phyloP scores from a whole-genome alignment of 192 early-diverging fungal genomes.

The Coemansia javaensis region DNA sequence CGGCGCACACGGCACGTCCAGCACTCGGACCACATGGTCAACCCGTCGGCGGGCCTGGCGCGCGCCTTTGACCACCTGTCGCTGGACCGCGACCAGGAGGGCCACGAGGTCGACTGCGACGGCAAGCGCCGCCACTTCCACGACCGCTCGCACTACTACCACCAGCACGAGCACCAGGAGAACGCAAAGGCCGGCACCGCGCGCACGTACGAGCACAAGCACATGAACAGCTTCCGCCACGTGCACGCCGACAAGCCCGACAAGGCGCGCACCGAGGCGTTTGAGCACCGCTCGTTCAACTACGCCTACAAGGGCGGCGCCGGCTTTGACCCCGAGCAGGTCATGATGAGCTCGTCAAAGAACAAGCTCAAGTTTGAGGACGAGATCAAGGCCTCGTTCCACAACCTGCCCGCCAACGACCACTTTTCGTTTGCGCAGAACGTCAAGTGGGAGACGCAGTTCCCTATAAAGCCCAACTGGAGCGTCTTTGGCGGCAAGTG shows the following conservation, averaged over 20 bases:
- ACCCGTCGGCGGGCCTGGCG: conserved; percentile 43
- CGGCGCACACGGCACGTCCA: conserved; percentile 50
- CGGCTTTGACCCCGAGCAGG: conserved; percentile 49
- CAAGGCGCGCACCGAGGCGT: conserved; percentile 48
- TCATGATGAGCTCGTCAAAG: conserved; percentile 52
- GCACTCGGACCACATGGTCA: conserved; percentile 52
- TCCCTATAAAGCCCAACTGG: conserved; percentile 52
- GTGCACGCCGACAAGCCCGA: conserved; percentile 50
- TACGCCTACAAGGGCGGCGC: conserved; percentile 52
- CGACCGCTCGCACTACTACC: conserved; percentile 54
- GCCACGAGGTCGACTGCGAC: conserved; percentile 48
- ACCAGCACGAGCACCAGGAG: conserved; percentile 56
- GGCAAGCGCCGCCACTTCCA: conserved; percentile 49
- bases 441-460: conserved; percentile 51
- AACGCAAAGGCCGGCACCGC: conserved; percentile 48
- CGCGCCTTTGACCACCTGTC: conserved; percentile 52
- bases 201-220: conserved; percentile 54
- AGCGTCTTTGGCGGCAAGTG: conserved; percentile 49
- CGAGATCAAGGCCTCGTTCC: conserved; percentile 54
- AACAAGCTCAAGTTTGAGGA: conserved; percentile 52
- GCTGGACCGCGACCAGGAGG: conserved; percentile 49
- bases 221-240: conserved; percentile 52
- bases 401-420: conserved; percentile 50
- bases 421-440: conserved; percentile 51
- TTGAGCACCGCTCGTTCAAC: conserved; percentile 55